Base-by-base conservation (phyloP, 2,329 filamentous ascomycete genomes). In the Xylaria sp. region DNA sequence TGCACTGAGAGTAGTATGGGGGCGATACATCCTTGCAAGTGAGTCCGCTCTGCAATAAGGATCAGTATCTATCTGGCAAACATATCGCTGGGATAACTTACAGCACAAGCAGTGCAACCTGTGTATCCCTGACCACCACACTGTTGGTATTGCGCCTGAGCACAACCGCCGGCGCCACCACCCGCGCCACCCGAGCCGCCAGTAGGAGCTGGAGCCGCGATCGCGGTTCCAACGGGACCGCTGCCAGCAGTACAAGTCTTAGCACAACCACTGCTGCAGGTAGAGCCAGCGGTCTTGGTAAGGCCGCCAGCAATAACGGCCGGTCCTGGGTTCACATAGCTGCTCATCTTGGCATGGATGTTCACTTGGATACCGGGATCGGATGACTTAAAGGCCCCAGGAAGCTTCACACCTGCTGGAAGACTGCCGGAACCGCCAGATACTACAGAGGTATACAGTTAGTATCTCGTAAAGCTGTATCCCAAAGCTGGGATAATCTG, bases 331-430 rank as follows among this genome's bases (percentile, higher is more conserved):
- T 81, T 81, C 5, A 79, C 73, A 65, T 85, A 85, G 1, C 73
- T 77, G 23, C 71, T 72, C 63, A 84, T 70, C 54, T 79, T 76
- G 9, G 78, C 74, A 75, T 85, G 83, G 69, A 86, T 85, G 75
- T 84, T 84, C 72, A 85, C 76, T 33, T 80, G 76, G 65, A 86
- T 83, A 11, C 84, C 84, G 0, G 83, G 81, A 70, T 86, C 82
- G 17, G 69, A 77, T 5, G 80, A 75, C 70, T 78, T 78, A 74
- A 84, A 83, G 0, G 83, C 83, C 0, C 82, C 81, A 0, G 84
- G 84, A 71, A 85, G 79, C 46, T 49, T 69, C 20, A 78, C 77
- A 23, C 76, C 77, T 2, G 77, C 79, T 6, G 74, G 67, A 6
- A 75, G 64, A 15, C 31, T 56, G 42, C 68, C 68, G 10, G 68